Evolutionary conservation across 1,139 yeast genomes (phyloP).

Genomic region (Wickerhamiella infanticola): DNA sequence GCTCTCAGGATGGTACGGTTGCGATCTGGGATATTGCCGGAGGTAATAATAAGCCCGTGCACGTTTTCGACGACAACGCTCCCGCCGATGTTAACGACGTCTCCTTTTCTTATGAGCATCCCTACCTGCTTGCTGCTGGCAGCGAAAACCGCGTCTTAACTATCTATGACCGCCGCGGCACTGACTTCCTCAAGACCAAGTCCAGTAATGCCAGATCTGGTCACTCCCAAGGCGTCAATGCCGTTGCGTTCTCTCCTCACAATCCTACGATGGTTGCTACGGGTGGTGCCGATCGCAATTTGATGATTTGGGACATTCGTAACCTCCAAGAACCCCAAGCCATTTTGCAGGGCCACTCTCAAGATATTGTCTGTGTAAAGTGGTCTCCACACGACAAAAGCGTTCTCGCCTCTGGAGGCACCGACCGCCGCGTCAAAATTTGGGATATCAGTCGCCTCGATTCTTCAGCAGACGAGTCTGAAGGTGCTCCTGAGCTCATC

Average conservation of each 20-base stretch:
- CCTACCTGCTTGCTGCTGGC: constrained; percentile 52
- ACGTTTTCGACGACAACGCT: constrained; percentile 14
- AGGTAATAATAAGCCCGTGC: background rate
- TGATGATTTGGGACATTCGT: constrained; percentile 62
- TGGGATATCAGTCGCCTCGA: constrained; percentile 45
- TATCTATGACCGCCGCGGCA: constrained; percentile 49
- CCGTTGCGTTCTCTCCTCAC: constrained; percentile 47
- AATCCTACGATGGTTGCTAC: constrained; percentile 45
- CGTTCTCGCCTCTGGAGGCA: constrained; percentile 58
- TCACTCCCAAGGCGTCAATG: constrained; percentile 38
- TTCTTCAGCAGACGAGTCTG: constrained; percentile 28
- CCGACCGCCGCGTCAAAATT: constrained; percentile 57
- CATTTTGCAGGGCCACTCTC: constrained; percentile 34
- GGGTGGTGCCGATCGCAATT: constrained; percentile 49
- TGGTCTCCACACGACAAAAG: constrained; percentile 61
- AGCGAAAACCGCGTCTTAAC: constrained; percentile 57
- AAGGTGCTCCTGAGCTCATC: constrained; percentile 35
- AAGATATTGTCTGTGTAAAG: constrained; percentile 50
- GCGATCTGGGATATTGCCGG: constrained; percentile 46
- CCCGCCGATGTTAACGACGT: constrained; percentile 25
- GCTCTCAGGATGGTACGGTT: constrained; percentile 52
- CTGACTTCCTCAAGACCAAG: constrained; percentile 15
- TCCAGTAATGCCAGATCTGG: constrained; percentile 17
- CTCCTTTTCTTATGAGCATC: constrained; percentile 32
- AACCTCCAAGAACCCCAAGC: constrained; percentile 15